phyloP scores from a whole-genome alignment of 2,329 filamentous ascomycete species.

The Torrubiella hemipterigena region DNA sequence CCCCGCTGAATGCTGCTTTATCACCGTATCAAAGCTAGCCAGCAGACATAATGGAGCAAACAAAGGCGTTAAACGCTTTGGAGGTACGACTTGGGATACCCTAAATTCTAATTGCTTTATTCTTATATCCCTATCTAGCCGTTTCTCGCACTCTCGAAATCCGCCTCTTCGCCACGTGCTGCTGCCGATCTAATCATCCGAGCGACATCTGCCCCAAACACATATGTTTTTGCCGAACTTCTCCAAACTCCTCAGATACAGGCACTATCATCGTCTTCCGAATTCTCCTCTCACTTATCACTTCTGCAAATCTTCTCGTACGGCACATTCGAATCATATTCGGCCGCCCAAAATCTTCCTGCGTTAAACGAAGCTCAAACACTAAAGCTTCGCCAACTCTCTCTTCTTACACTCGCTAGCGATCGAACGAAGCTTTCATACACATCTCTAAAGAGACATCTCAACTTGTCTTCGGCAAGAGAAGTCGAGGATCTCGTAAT shows the following conservation, averaged over 20 bases:
- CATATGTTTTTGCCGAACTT: slow-evolving; percentile 91
- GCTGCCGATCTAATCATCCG: slow-evolving; percentile 76
- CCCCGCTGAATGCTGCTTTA: too few species aligned
- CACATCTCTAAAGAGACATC: slow-evolving; percentile 47
- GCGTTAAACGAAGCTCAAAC: slow-evolving; percentile 59
- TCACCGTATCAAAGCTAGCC: slow-evolving; percentile 4
- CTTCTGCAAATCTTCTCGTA: slow-evolving; percentile 85
- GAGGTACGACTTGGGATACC: slow-evolving; percentile 31
- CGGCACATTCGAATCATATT: slow-evolving; percentile 75
- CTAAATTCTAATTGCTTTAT: slow-evolving; percentile 9
- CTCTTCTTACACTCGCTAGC: slow-evolving; percentile 69
- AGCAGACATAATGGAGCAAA: slow-evolving; percentile 56
- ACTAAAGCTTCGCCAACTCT: slow-evolving; percentile 82
- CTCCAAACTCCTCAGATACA: slow-evolving; percentile 71
- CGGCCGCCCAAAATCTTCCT: slow-evolving; percentile 44
- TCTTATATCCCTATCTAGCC: slow-evolving; percentile 45
- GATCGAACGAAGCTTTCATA: slow-evolving; percentile 62
- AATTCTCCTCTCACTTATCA: slow-evolving; percentile 51
- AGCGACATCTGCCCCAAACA: slow-evolving; percentile 80
- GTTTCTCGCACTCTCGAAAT: slow-evolving; percentile 82
- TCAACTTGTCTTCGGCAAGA: slow-evolving; percentile 54
- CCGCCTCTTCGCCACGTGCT: slow-evolving; percentile 71
- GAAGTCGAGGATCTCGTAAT: slow-evolving; percentile 82
- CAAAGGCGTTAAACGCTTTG: slow-evolving; percentile 51
- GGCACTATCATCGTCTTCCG: slow-evolving; percentile 47